A percentile compares a stretch with the other conserved stretches of the same genome.
phyloP scores from a whole-genome alignment of 2,329 filamentous ascomycete genomes.

The Arthroderma uncinatum region DNA sequence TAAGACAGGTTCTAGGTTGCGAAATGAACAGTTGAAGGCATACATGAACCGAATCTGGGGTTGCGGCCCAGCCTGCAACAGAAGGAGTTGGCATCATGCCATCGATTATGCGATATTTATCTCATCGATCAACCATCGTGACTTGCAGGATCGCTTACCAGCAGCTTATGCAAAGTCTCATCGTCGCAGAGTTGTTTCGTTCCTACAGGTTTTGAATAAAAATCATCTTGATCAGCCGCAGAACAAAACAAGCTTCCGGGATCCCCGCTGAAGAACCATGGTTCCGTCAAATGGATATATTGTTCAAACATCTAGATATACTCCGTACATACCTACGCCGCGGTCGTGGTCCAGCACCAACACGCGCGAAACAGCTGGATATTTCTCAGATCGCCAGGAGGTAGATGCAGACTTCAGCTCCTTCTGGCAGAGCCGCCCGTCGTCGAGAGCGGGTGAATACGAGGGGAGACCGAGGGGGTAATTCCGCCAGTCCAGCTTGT shows the following conservation, averaged over 20 bases:
- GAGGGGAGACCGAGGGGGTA: slow-evolving; percentile 10
- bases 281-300: not conserved
- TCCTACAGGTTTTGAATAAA: not conserved
- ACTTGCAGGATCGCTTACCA: not conserved
- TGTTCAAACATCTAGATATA: not conserved
- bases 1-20: not conserved
- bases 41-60: slow-evolving; percentile 11
- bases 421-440: slow-evolving; percentile 10
- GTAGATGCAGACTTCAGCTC: slow-evolving; percentile 9
- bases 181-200: slow-evolving; percentile 9
- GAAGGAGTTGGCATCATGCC: not conserved
- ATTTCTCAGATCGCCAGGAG: slow-evolving; percentile 11
- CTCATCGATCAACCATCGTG: not conserved
- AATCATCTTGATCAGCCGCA: not conserved
- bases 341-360: slow-evolving; percentile 9
- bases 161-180: slow-evolving; percentile 6
- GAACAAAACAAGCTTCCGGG: slow-evolving; percentile 9
- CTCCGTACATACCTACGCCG: slow-evolving; percentile 8
- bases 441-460: slow-evolving; percentile 11
- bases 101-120: not conserved
- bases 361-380: slow-evolving; percentile 7
- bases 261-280: slow-evolving; percentile 4
- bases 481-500: slow-evolving; percentile 8
- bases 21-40: not conserved
- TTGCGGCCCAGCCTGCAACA: slow-evolving; percentile 7